Evolutionary conservation across 176 grass and related monocot genomes (phyloP), one percentile per base, ranked within the genome.

Genomic region (Metroxylon sagu): DNA sequence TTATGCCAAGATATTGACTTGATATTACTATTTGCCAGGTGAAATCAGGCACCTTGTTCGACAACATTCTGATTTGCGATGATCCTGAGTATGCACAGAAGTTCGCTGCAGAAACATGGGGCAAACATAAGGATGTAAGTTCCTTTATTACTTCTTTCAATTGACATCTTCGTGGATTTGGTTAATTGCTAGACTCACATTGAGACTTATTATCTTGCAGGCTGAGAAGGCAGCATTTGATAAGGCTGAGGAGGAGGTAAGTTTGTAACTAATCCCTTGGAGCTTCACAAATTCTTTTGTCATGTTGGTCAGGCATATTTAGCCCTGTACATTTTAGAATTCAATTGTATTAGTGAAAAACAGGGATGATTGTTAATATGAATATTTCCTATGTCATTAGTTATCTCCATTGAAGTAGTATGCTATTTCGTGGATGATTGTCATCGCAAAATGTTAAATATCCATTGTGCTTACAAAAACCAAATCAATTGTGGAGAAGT

Each of bases 211-310:
- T 28, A 4, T 76, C 14, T 71, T 67, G 26, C 66, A 95, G 90
- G 85, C 82, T 74, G 90, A 95, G 76, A 95, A 95, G 79, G 82
- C 85, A 80, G 82, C 90, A 69, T 95, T 95, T 61, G 90, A 95
- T 1, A 82, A 86, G 71, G 82, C 79, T 60, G 90, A 95, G 82
- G 90, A 85, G 27, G 90, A 86, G 90, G 85, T 89, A 81, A 66
- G 56, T 63, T 72, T 27, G 6, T 73, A 71, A 52, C 53, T 14
- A 59, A 43, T 12, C 12, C 35, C 12, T 43, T 23, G 21, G 35
- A 12, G 12, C 35, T 12, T 43, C 8, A 43, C 1, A 43, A 14
- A 12, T 12, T 43, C 35, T 43, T 43, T 43, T 35, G 8, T 43
- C 35, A 43, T 43, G 35, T 43, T 43, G 10, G 35, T 50, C 25